These are phyloP conservation scores for Paxillus involutus DNA, from an alignment of 768 basidiomycete species.

Conservation along the genomic window DNA sequence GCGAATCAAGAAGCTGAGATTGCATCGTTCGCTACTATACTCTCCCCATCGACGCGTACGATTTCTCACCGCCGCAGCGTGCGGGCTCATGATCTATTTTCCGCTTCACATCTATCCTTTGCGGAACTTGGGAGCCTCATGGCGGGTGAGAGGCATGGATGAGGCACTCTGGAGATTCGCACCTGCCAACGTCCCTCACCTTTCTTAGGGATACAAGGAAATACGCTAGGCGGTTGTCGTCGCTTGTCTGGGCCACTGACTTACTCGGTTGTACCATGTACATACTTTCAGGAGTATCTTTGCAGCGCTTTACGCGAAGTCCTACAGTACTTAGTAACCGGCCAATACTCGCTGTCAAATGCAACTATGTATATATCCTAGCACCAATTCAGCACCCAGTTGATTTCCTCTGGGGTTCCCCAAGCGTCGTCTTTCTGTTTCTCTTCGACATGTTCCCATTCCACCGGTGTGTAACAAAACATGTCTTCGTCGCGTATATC, in stretches of 20 bases:
- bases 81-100: slow-evolving; percentile 24
- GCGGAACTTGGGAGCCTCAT: slow-evolving; percentile 26
- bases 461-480: slow-evolving; percentile 24
- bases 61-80: slow-evolving; percentile 15
- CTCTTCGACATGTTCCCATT: neutral
- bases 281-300: no score
- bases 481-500: slow-evolving; percentile 57
- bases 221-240: no score
- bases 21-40: slow-evolving; percentile 15
- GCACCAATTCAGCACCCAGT: no score
- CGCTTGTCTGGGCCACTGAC: no score
- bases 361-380: no score
- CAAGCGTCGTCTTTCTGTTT: neutral
- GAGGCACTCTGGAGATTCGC: neutral
- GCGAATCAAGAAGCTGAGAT: neutral
- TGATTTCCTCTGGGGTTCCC: no score
- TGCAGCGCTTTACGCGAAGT: no score
- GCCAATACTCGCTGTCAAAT: no score
- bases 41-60: slow-evolving; percentile 17
- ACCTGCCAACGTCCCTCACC: neutral
- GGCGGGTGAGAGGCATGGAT: slow-evolving; percentile 1
- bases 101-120: slow-evolving; percentile 26
- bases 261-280: no score
- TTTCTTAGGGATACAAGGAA: no score
- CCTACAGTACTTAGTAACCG: no score